Evolutionary conservation across 1,139 yeast genomes (phyloP).

Genomic region (Magnusiomyces tetraspermus): DNA sequence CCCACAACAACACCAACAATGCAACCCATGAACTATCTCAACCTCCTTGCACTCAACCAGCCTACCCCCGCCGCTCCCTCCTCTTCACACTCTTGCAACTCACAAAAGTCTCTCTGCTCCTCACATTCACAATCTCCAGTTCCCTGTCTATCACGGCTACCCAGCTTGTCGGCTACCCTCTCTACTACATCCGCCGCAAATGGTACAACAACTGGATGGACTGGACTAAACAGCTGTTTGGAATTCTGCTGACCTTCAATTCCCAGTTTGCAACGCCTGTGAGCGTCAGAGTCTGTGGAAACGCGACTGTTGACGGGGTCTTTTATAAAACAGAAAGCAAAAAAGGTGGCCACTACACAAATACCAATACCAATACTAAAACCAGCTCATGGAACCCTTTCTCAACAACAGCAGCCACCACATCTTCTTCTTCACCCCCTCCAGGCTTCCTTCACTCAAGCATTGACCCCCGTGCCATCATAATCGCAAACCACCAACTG

Average conservation of each 20-base stretch:
- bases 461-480: constrained; percentile 39
- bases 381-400: too few species aligned
- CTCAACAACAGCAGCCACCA: too few species aligned
- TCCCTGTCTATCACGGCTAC: constrained; percentile 24
- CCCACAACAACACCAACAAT: too few species aligned
- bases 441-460: constrained; percentile 25
- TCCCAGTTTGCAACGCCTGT: constrained; percentile 32
- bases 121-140: too few species aligned
- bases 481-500: constrained; percentile 82
- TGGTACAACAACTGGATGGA: constrained; percentile 29
- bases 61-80: too few species aligned
- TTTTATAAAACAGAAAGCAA: constrained; percentile 23
- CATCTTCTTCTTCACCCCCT: constrained; percentile 23
- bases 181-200: constrained; percentile 20
- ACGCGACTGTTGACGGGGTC: constrained; percentile 23
- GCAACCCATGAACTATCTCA: too few species aligned
- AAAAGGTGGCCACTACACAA: too few species aligned
- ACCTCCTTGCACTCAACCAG: too few species aligned
- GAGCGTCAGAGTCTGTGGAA: constrained; percentile 28
- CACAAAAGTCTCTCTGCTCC: too few species aligned
- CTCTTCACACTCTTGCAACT: too few species aligned
- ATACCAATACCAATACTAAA: too few species aligned
- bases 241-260: constrained; percentile 27
- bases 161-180: constrained; percentile 27
- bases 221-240: constrained; percentile 33